These are phyloP conservation scores for Morella rubra DNA, from an alignment of 306 rosid genomes.

Conservation along the genomic window DNA sequence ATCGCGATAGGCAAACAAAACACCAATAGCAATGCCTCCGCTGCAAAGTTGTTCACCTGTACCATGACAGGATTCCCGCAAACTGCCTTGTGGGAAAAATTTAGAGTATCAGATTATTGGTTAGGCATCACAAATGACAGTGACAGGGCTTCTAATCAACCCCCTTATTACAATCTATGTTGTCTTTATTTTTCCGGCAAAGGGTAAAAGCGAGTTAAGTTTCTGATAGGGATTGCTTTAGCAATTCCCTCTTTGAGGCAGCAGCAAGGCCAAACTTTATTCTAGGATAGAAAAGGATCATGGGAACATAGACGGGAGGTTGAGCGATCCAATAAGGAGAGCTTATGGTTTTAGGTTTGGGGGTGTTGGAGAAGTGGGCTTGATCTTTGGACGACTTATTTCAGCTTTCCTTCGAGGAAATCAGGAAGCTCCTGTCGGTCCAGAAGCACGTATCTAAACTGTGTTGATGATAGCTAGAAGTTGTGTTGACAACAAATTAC, in stretches of 20 bases:
- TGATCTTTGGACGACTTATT: conserved; percentile 27
- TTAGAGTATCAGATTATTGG: neutral
- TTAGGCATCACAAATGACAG: neutral
- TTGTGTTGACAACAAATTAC: too few species aligned
- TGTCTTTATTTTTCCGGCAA: conserved; percentile 26
- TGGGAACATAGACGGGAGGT: conserved; percentile 8
- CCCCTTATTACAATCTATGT: conserved; percentile 24
- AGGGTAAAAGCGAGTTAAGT: conserved; percentile 37
- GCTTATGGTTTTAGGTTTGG: conserved; percentile 22
- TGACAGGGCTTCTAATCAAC: conserved; percentile 4
- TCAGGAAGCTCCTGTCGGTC: too few species aligned
- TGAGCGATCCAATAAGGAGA: conserved; percentile 30
- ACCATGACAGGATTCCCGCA: neutral
- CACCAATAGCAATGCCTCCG: conserved; percentile 11
- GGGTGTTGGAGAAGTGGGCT: conserved; percentile 32
- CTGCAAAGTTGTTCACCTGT: conserved; percentile 14
- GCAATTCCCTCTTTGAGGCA: neutral
- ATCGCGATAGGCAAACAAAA: conserved; percentile 11
- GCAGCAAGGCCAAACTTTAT: neutral
- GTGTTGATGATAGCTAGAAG: too few species aligned
- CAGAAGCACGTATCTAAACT: too few species aligned
- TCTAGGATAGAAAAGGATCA: conserved; percentile 1
- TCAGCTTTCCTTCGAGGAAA: too few species aligned
- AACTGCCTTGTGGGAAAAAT: neutral
- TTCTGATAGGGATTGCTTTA: conserved; percentile 28